Conservation (phyloP, 179 eudicot genomes). For the Heliamphora pulchella region DNA sequence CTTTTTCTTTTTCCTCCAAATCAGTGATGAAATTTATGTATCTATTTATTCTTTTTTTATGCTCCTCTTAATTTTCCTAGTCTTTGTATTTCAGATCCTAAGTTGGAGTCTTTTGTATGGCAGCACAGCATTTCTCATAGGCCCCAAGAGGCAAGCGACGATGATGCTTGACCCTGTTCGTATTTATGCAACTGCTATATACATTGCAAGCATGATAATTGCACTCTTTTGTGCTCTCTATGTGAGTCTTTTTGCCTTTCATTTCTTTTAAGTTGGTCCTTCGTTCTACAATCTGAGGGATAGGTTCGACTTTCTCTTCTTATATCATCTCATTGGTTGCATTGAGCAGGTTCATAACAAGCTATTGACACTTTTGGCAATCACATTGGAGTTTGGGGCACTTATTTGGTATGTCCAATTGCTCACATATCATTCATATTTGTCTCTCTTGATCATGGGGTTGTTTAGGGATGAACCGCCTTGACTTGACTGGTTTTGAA, state of each 20-base stretch:
- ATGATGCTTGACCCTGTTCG: constrained; percentile 99
- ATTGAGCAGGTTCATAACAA: constrained; percentile 71
- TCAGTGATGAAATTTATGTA: background rate
- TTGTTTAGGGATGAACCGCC: background rate
- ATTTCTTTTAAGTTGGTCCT: background rate
- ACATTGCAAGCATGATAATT: constrained; percentile 77
- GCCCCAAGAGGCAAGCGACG: constrained; percentile 85
- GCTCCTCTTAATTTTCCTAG: background rate
- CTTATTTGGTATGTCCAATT: constrained; percentile 60
- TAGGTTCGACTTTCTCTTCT: constrained; percentile 9
- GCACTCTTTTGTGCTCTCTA: constrained; percentile 89
- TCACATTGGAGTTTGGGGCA: constrained; percentile 76
- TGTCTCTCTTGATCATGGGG: background rate
- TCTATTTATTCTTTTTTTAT: background rate
- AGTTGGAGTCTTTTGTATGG: constrained; percentile 44
- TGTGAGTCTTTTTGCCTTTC: constrained; percentile 38
- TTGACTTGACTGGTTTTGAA: background rate
- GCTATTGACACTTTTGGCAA: constrained; percentile 81
- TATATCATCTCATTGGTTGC: constrained; percentile 6
- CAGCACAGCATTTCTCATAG: constrained; percentile 98
- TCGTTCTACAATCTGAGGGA: background rate
- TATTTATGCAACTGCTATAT: constrained; percentile 87
- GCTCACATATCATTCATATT: background rate
- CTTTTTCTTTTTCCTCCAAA: background rate
- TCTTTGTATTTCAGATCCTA: constrained; percentile 27